A percentile compares a stretch with the other conserved stretches of the same genome.
These are phyloP conservation scores for Clonostachys chloroleuca DNA, from an alignment of 2,329 filamentous ascomycete species.

Conservation along the genomic window DNA sequence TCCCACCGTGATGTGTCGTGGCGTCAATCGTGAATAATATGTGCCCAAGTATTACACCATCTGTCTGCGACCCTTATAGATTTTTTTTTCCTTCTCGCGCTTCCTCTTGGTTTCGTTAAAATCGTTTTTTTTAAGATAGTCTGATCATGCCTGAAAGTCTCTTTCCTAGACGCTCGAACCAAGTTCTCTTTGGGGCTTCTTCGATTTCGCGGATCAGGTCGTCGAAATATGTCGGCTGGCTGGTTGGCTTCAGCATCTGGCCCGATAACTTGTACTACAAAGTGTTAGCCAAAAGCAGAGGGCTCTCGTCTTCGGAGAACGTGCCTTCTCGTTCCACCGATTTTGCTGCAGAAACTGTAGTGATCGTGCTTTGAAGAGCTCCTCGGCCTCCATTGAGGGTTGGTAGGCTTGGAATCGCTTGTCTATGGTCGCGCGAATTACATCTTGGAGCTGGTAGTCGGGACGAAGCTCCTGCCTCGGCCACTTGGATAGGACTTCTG, in stretches of 20 bases:
- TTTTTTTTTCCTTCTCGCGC: neutral
- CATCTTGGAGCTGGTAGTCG: constrained; percentile 56
- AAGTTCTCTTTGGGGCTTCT: constrained; percentile 54
- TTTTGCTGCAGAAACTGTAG: constrained; percentile 55
- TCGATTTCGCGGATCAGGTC: constrained; percentile 60
- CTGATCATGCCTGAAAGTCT: constrained; percentile 56
- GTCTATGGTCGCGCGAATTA: constrained; percentile 33
- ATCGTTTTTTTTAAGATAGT: constrained; percentile 32
- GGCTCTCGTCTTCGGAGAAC: neutral
- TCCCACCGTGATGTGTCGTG: neutral
- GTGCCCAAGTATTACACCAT: constrained; percentile 3
- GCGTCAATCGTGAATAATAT: neutral
- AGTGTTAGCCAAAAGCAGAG: constrained; percentile 1
- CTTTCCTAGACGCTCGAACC: constrained; percentile 45
- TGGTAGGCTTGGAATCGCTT: constrained; percentile 24
- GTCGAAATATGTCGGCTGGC: constrained; percentile 60
- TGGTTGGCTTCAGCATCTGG: constrained; percentile 50
- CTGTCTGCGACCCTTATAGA: constrained; percentile 1
- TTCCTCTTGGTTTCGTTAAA: neutral
- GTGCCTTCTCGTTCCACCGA: constrained; percentile 52
- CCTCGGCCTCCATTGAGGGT: constrained; percentile 35
- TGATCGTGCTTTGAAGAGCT: constrained; percentile 54
- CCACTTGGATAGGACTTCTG: constrained; percentile 46
- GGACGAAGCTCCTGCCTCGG: constrained; percentile 61
- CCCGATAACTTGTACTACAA: constrained; percentile 34